Percentiles rank a stretch among this genome's conserved stretches.
Conservation (phyloP, 164 flowering plant genomes). For the Euptelea pleiosperma region DNA sequence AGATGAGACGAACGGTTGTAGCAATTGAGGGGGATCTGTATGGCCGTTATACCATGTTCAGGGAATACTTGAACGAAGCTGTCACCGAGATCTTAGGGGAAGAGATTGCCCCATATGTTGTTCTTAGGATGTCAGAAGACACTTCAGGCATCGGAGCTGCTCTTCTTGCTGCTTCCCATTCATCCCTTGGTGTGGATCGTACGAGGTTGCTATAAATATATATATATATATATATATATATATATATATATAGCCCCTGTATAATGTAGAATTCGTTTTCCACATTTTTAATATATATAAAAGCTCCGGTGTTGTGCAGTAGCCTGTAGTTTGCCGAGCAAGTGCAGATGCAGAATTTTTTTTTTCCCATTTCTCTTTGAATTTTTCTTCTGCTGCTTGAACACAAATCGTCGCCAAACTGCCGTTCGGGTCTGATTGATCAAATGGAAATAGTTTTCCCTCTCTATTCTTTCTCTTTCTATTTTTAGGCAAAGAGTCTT, state of each 20-base stretch:
- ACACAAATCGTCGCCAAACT: no score
- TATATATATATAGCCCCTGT: slow-evolving; percentile 22
- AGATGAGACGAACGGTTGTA: slow-evolving; percentile 72
- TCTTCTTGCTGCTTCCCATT: slow-evolving; percentile 73
- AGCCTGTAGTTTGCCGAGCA: slow-evolving; percentile 1
- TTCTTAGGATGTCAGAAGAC: slow-evolving; percentile 65
- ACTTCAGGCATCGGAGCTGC: slow-evolving; percentile 94
- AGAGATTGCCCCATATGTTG: slow-evolving; percentile 60
- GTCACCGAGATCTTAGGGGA: slow-evolving; percentile 73
- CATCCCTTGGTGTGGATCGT: slow-evolving; percentile 40
- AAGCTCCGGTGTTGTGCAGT: slow-evolving; percentile 31
- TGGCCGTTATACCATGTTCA: slow-evolving; percentile 54
- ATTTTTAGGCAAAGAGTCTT: no score
- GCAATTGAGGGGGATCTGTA: slow-evolving; percentile 81
- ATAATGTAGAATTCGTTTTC: slow-evolving; percentile 40
- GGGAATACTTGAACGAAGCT: slow-evolving; percentile 78
- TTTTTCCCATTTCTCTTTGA: no score
- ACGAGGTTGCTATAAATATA: slow-evolving; percentile 32
- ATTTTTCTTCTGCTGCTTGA: no score
- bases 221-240: slow-evolving; percentile 1
- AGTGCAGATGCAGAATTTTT: no score
- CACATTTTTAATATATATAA: slow-evolving; percentile 25
- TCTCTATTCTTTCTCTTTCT: no score
- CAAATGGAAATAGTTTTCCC: no score
- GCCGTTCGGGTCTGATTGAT: no score